These are phyloP conservation scores for Anthoceros angustus DNA, from an alignment of 225 moss, liverwort and hornwort genomes.

Conservation along the genomic window DNA sequence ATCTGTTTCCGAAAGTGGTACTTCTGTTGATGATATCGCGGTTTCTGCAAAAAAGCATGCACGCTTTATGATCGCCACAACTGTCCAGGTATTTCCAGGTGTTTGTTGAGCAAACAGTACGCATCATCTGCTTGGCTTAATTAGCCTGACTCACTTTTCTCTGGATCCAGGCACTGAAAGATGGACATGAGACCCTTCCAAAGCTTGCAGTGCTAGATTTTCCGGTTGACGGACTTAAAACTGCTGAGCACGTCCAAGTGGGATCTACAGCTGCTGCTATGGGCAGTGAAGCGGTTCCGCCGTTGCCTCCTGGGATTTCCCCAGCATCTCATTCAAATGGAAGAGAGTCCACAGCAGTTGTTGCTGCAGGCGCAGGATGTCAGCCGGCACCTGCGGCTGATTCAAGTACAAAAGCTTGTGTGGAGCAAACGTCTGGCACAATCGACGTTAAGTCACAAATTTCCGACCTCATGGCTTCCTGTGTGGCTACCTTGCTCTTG, in stretches of 20 bases:
- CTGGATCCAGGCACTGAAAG: constrained; percentile 52
- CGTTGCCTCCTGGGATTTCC: not conserved
- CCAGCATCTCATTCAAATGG: not conserved
- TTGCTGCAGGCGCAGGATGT: not conserved
- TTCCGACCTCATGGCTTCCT: constrained; percentile 73
- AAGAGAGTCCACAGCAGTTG: not conserved
- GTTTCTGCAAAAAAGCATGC: constrained; percentile 67
- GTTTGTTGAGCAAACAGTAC: constrained; percentile 8
- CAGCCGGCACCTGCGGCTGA: not conserved
- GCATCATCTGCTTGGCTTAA: constrained; percentile 1
- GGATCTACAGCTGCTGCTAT: constrained; percentile 17
- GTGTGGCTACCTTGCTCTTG: constrained; percentile 88
- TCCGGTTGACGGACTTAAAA: constrained; percentile 23
- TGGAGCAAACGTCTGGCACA: constrained; percentile 22
- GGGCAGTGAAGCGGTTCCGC: constrained; percentile 4
- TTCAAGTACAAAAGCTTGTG: constrained; percentile 12
- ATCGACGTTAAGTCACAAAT: constrained; percentile 30
- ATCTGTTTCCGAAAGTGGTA: constrained; percentile 28
- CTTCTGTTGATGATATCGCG: constrained; percentile 42
- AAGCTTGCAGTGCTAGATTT: constrained; percentile 64
- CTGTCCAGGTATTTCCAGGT: constrained; percentile 47
- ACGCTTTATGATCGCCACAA: constrained; percentile 56
- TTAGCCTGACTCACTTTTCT: constrained; percentile 12
- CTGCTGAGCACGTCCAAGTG: constrained; percentile 16
- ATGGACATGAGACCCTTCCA: constrained; percentile 55